These are phyloP conservation scores for Hibiscus syriacus DNA, from an alignment of 345 rosid species.

Conservation along the genomic window DNA sequence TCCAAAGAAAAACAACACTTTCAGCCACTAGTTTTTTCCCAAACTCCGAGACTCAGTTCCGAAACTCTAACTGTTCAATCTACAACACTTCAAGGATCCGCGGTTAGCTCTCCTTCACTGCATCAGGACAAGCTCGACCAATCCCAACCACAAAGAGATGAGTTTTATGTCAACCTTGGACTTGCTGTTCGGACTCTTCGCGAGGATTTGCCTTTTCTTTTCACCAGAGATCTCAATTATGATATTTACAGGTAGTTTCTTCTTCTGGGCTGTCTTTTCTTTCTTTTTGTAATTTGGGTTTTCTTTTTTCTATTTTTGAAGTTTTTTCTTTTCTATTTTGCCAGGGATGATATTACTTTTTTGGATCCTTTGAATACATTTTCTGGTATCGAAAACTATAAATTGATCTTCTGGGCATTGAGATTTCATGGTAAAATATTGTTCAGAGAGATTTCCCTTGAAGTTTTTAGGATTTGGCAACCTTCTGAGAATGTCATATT, in stretches of 20 bases:
- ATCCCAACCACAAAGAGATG: constrained; percentile 32
- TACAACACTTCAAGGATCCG: constrained; percentile 36
- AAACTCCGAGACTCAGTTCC: not conserved
- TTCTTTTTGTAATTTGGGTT: not conserved
- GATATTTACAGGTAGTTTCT: constrained; percentile 66
- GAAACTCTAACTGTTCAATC: constrained; percentile 21
- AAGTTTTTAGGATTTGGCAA: constrained; percentile 83
- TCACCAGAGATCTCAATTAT: constrained; percentile 70
- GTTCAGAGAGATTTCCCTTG: constrained; percentile 73
- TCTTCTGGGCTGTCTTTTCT: constrained; percentile 20
- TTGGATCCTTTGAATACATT: constrained; percentile 72
- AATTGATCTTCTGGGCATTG: constrained; percentile 80
- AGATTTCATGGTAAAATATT: constrained; percentile 83
- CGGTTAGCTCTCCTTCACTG: constrained; percentile 25
- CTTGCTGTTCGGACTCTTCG: constrained; percentile 81
- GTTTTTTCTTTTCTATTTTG: not conserved
- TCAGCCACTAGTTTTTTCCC: constrained; percentile 9
- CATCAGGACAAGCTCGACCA: constrained; percentile 23
- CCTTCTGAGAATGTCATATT: constrained; percentile 92
- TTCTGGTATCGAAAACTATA: constrained; percentile 78
- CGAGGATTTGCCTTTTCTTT: constrained; percentile 73
- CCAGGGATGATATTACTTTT: constrained; percentile 83
- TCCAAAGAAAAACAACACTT: constrained; percentile 29
- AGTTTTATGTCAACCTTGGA: constrained; percentile 74
- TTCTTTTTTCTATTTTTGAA: not conserved